phyloP scores from a whole-genome alignment of 805 yeast species.

The Cyberlindnera petersonii region DNA sequence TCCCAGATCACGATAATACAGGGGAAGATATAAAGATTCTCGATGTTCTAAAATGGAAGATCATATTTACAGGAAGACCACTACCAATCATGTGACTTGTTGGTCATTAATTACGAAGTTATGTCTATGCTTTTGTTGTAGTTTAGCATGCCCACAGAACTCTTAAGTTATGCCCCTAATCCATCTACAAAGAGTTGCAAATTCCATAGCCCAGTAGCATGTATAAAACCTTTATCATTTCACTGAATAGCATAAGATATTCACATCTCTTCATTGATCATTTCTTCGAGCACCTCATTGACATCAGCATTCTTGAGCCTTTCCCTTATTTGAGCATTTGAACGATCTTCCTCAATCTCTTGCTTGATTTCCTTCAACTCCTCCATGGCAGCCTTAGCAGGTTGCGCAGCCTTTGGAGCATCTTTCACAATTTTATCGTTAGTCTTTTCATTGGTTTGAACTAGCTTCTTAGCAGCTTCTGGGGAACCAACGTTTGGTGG shows the following conservation, averaged over 20 bases:
- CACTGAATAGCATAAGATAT: not conserved
- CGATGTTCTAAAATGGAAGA: conserved; percentile 55
- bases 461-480: conserved; percentile 4
- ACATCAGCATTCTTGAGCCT: conserved; percentile 13
- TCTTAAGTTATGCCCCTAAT: no score
- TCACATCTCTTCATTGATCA: conserved; percentile 12
- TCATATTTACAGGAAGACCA: conserved; percentile 65
- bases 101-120: no score
- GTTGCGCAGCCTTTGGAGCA: conserved; percentile 24
- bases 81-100: conserved; percentile 76
- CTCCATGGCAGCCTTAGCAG: conserved; percentile 26
- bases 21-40: conserved; percentile 43
- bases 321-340: conserved; percentile 6
- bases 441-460: not conserved
- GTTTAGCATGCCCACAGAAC: no score
- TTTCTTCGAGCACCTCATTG: conserved; percentile 16
- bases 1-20: conserved; percentile 30
- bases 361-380: conserved; percentile 16
- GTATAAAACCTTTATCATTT: not conserved
- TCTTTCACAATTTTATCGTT: not conserved
- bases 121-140: no score
- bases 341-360: conserved; percentile 3
- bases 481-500: no score
- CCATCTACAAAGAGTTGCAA: no score
- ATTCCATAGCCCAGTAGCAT: no score